These are phyloP conservation scores for Beverwykella pulmonaria DNA, from an alignment of 495 filamentous ascomycete genomes.

Conservation along the genomic window DNA sequence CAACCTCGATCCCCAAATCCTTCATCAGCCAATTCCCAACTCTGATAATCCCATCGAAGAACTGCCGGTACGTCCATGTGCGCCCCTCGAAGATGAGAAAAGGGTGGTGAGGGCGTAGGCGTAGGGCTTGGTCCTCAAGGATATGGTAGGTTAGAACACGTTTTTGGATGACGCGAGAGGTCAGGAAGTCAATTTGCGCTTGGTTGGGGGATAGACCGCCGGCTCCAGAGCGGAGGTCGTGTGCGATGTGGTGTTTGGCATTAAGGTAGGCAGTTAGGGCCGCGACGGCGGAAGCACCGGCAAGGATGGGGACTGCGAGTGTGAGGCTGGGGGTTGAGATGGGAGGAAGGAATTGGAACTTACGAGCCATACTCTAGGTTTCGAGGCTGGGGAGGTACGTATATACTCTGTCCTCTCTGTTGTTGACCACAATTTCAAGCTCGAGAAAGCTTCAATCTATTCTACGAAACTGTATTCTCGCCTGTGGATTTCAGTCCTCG, in stretches of 20 bases:
- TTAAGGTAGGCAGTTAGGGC: constrained; percentile 37
- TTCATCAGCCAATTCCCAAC: constrained; percentile 49
- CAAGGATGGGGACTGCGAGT: constrained; percentile 24
- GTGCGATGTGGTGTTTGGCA: constrained; percentile 39
- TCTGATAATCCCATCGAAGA: constrained; percentile 40
- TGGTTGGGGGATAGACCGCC: constrained; percentile 7
- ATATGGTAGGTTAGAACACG: constrained; percentile 41
- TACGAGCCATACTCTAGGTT: not conserved
- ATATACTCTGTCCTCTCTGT: not conserved
- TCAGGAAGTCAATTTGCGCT: constrained; percentile 19
- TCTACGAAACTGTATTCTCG: too few species aligned
- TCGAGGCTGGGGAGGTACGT: not conserved
- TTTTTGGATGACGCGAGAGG: constrained; percentile 21
- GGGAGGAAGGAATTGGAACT: not conserved
- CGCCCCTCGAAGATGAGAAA: constrained; percentile 48
- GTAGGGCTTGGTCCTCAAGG: constrained; percentile 43
- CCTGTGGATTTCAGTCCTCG: too few species aligned
- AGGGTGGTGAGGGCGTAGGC: constrained; percentile 31
- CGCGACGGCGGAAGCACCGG: constrained; percentile 22
- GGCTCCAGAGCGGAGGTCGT: constrained; percentile 40
- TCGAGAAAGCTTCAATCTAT: not conserved
- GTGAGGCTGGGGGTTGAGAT: not conserved
- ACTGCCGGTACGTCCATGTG: constrained; percentile 45
- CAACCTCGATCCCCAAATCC: constrained; percentile 46
- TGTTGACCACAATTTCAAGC: not conserved